Base-by-base conservation (phyloP, 2,329 filamentous ascomycete genomes). In the Fusarium floridanum region DNA sequence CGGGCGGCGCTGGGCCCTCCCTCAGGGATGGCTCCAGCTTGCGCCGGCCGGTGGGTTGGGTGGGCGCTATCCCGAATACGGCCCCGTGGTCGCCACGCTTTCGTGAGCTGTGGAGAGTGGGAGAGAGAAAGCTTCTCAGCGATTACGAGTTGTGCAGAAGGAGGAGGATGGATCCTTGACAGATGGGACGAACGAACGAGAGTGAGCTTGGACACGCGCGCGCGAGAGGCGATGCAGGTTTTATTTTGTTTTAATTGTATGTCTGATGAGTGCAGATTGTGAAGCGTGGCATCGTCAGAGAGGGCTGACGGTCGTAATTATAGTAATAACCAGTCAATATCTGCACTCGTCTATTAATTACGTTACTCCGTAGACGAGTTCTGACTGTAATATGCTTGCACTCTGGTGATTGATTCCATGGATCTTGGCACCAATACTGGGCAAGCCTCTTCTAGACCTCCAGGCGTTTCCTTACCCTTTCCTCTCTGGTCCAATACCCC, bases 141-240 rank as follows among this genome's bases (percentile, higher is more conserved):
- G 62, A 65, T 45, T n/a, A 48, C 48, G 48, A 53, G 48, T 53
- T 53, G 48, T 11, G 24, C 48, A 32, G 48, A 29, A n/a, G 48
- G 17, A n/a, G 48, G 17, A 59, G 32, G 57, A 53, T 27, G 41
- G 50, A 59, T 53, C 48, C 48, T 29, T 39, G 59, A 50, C 37
- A 48, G 63, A 48, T 60, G 65, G 55, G 41, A 45, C 20, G 41
- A 45, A 74, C 41, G 68, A 75, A 60, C 68, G 45, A 61, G 32
- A 68, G 62, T 34, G 48, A 68, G 70, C 56, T 71, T 67, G 59
- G 72, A 68, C 70, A 53, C 57, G 59, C 61, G 55, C 39, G 62
- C 27, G 32, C 29, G 62, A 41, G 62, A 41, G n/a, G 27, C 24
- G 24, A 29, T n/a, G 36, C n/a, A 36, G 17, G 22, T 50, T 32